phyloP scores from a whole-genome alignment of 306 rosid genomes.

The Hylodesmum podocarpum region DNA sequence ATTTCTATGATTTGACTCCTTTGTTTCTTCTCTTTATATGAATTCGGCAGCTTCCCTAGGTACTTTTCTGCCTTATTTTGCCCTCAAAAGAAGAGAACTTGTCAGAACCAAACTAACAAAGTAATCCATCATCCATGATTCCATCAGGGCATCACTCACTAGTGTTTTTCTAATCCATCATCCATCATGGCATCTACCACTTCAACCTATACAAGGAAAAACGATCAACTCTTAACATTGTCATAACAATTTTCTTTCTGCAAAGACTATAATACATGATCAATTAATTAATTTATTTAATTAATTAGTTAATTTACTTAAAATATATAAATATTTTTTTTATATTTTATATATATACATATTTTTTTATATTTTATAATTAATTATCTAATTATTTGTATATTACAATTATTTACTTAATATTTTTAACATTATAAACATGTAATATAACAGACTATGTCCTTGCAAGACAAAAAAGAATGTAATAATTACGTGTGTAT shows the following conservation, averaged over 20 bases:
- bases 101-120: slow-evolving; percentile 8
- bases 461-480: not conserved
- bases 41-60: slow-evolving; percentile 36
- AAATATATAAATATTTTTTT: no score
- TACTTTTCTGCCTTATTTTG: not conserved
- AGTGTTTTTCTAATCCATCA: not conserved
- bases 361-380: no score
- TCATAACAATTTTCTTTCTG: no score
- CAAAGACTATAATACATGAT: no score
- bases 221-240: not conserved
- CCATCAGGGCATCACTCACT: not conserved
- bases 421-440: not conserved
- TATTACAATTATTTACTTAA: no score
- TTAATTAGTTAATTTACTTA: no score
- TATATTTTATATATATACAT: no score
- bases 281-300: no score
- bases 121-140: not conserved
- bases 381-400: no score
- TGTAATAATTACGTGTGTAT: not conserved
- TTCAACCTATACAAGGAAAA: not conserved
- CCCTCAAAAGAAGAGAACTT: not conserved
- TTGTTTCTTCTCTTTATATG: slow-evolving; percentile 22
- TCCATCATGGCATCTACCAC: not conserved
- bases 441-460: not conserved
- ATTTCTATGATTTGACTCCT: slow-evolving; percentile 35